These are phyloP conservation scores for Exophiala bonariae DNA, from an alignment of 2,329 filamentous ascomycete species.

Conservation along the genomic window DNA sequence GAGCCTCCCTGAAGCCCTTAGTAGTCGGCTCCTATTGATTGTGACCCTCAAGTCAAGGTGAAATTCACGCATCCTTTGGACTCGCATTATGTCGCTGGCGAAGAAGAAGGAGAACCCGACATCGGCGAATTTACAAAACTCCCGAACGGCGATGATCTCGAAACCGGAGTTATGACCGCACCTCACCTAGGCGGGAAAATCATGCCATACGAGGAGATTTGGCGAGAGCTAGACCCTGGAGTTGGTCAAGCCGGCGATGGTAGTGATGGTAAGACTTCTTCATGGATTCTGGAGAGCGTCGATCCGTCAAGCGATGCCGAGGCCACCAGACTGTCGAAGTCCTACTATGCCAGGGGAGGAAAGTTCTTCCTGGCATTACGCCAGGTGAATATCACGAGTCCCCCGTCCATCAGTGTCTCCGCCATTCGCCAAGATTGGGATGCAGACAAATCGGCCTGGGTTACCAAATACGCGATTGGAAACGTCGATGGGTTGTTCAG, in stretches of 20 bases:
- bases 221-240: constrained; percentile 8
- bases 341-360: constrained; percentile 5
- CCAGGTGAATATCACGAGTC: background rate
- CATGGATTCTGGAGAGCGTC: constrained; percentile 10
- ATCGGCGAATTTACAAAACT: constrained; percentile 39
- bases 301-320: background rate
- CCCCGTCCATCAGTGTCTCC: background rate
- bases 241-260: background rate
- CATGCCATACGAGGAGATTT: constrained; percentile 59
- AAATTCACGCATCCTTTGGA: constrained; percentile 41
- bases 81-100: constrained; percentile 28
- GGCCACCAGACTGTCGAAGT: background rate
- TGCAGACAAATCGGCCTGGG: background rate
- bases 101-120: constrained; percentile 35
- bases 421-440: constrained; percentile 1
- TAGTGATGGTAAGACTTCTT: constrained; percentile 11
- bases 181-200: constrained; percentile 35
- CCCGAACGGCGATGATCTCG: constrained; percentile 42
- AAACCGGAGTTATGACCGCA: constrained; percentile 41
- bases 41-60: constrained; percentile 31
- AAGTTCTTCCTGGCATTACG: constrained; percentile 6
- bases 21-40: background rate
- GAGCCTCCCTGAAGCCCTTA: too few relatives aligned
- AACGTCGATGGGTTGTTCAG: background rate
- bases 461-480: constrained; percentile 3